A percentile compares a stretch with the other conserved stretches of the same genome.
phyloP scores from a whole-genome alignment of 768 basidiomycete species.

The Agrocybe chaxingu region DNA sequence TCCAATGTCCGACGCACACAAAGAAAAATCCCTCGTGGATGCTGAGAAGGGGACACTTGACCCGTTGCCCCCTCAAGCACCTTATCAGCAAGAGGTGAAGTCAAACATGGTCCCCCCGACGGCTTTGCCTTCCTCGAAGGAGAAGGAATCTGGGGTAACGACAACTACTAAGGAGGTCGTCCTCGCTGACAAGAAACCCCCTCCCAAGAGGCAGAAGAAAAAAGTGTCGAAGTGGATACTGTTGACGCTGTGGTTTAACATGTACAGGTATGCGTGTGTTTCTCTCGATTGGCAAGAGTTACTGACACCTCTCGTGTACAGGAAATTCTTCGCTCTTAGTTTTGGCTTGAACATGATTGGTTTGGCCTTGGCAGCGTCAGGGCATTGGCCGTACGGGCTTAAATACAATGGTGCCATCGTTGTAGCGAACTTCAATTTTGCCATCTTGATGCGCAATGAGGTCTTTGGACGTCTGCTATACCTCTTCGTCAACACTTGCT shows the following conservation, averaged over 20 bases:
- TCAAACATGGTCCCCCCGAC: conserved; percentile 15
- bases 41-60: conserved; percentile 60
- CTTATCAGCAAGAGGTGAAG: conserved; percentile 36
- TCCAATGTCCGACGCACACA: conserved; percentile 42
- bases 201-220: conserved; percentile 44
- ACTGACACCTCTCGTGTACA: conserved; percentile 18
- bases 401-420: conserved; percentile 64
- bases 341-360: conserved; percentile 62
- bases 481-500: conserved; percentile 59
- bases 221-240: conserved; percentile 58
- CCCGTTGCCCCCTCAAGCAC: conserved; percentile 29
- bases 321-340: conserved; percentile 67
- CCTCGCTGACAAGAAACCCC: conserved; percentile 33
- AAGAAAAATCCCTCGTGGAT: conserved; percentile 42
- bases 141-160: conserved; percentile 37
- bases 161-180: conserved; percentile 31
- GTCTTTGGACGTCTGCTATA: conserved; percentile 72
- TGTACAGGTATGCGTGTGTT: conserved; percentile 48
- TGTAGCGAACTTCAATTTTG: conserved; percentile 67
- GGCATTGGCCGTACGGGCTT: conserved; percentile 62
- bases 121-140: conserved; percentile 30
- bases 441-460: conserved; percentile 75
- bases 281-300: neutral
- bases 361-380: conserved; percentile 57
- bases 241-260: conserved; percentile 69